Percentiles rank a stretch among this genome's conserved stretches.
phyloP scores from a whole-genome alignment of 2,329 filamentous ascomycete species.

The Chrysosphaeria jannelii region DNA sequence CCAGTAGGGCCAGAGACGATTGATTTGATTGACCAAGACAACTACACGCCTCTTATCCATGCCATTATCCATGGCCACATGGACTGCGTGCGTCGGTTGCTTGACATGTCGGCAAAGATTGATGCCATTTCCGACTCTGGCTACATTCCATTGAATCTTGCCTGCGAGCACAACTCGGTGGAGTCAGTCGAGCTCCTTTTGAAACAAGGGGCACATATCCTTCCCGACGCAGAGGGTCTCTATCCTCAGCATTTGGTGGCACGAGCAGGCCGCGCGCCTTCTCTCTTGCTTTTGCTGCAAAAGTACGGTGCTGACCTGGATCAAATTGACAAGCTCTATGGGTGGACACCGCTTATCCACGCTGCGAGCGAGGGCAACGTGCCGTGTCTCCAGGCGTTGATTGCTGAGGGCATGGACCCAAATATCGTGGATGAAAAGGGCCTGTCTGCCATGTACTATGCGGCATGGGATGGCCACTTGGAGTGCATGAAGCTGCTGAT shows the following conservation, averaged over 20 bases:
- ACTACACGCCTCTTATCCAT: constrained; percentile 87
- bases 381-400: constrained; percentile 51
- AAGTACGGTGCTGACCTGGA: constrained; percentile 71
- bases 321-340: constrained; percentile 82
- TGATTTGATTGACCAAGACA: constrained; percentile 77
- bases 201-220: constrained; percentile 45
- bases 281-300: constrained; percentile 52
- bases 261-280: constrained; percentile 53
- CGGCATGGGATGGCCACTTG: constrained; percentile 87
- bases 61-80: constrained; percentile 72
- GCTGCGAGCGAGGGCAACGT: constrained; percentile 91
- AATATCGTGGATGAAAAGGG: constrained; percentile 74
- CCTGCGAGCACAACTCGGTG: constrained; percentile 74
- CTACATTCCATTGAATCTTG: constrained; percentile 79
- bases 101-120: constrained; percentile 52
- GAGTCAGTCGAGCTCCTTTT: constrained; percentile 64
- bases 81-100: constrained; percentile 47
- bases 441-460: constrained; percentile 89
- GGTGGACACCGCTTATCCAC: constrained; percentile 90
- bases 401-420: constrained; percentile 50
- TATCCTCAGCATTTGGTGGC: constrained; percentile 95
- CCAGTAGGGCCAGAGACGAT: constrained; percentile 39
- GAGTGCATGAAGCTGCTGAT: constrained; percentile 78
- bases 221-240: constrained; percentile 86
- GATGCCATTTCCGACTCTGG: constrained; percentile 66